A percentile compares a stretch with the other conserved stretches of the same genome.
phyloP scores from a whole-genome alignment of 805 yeast species.

The Pichia cabralensis region DNA sequence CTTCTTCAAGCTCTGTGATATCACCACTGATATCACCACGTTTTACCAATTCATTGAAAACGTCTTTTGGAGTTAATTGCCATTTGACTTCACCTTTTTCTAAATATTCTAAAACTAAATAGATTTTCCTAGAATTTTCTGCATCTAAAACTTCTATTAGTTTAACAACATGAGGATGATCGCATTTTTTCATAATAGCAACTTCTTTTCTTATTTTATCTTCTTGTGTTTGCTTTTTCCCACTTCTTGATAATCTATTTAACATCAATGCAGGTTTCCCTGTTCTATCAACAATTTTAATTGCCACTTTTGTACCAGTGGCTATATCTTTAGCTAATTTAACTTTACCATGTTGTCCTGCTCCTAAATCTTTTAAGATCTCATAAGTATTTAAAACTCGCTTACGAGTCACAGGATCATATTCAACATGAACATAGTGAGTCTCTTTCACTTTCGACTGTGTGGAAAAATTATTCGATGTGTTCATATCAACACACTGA shows the following conservation, averaged over 20 bases:
- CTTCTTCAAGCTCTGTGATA: too few relatives aligned
- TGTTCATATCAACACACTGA: too few relatives aligned
- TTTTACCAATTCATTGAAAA: constrained; percentile 8
- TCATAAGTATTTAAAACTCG: constrained; percentile 86
- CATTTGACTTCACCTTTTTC: constrained; percentile 88
- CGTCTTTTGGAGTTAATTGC: constrained; percentile 35
- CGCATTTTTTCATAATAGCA: constrained; percentile 86
- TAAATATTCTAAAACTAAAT: constrained; percentile 80
- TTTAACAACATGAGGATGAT: constrained; percentile 87
- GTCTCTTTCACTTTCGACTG: constrained; percentile 66
- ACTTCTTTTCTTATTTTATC: constrained; percentile 77
- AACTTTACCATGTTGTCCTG: constrained; percentile 99
- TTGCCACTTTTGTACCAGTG: constrained; percentile 69
- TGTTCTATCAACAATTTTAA: constrained; percentile 80
- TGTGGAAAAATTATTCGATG: not conserved
- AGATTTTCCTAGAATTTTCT: constrained; percentile 69
- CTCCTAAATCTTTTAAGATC: constrained; percentile 75
- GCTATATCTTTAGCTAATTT: constrained; percentile 73
- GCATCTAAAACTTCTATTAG: constrained; percentile 86
- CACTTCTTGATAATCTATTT: constrained; percentile 31
- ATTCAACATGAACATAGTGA: constrained; percentile 65
- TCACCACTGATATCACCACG: constrained; percentile 5
- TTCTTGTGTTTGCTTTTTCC: constrained; percentile 36
- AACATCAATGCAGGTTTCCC: constrained; percentile 36
- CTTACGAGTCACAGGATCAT: constrained; percentile 77